phyloP scores from a whole-genome alignment of 768 basidiomycete species.

The Collybia sp. region DNA sequence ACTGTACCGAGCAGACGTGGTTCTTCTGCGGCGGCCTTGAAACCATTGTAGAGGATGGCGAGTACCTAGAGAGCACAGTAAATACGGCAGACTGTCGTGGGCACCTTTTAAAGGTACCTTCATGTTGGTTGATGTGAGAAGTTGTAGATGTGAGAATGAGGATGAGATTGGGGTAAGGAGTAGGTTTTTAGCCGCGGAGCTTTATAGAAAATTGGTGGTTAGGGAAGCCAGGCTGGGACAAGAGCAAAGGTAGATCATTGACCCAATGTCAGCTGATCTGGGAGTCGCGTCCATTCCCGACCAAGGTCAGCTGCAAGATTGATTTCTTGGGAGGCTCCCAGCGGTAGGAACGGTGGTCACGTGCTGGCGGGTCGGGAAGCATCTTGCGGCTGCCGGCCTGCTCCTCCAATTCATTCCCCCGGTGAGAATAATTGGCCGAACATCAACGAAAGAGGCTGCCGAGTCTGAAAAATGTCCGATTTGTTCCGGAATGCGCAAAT shows the following conservation, averaged over 20 bases:
- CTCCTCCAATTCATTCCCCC: too few relatives aligned
- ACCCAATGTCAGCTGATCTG: neutral
- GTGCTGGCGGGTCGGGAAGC: too few relatives aligned
- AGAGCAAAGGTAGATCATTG: neutral
- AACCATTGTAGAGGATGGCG: constrained; percentile 71
- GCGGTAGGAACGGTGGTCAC: too few relatives aligned
- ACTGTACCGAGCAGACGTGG: constrained; percentile 75
- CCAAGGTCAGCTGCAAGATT: too few relatives aligned
- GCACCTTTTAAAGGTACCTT: constrained; percentile 26
- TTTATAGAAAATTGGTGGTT: neutral
- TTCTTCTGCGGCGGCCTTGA: constrained; percentile 60
- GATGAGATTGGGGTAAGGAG: neutral
- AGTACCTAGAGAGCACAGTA: constrained; percentile 43
- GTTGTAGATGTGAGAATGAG: constrained; percentile 7
- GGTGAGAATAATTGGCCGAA: too few relatives aligned
- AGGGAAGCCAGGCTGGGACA: too few relatives aligned
- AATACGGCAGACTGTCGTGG: neutral
- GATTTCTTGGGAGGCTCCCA: too few relatives aligned
- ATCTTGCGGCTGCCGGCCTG: too few relatives aligned
- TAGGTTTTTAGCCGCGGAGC: neutral
- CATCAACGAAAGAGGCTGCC: too few relatives aligned
- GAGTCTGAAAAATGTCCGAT: too few relatives aligned
- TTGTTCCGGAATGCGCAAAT: too few relatives aligned
- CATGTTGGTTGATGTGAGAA: constrained; percentile 23
- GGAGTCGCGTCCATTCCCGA: neutral